These are phyloP conservation scores for Backusella australiensis DNA, from an alignment of 192 early-diverging fungal species.

Conservation along the genomic window DNA sequence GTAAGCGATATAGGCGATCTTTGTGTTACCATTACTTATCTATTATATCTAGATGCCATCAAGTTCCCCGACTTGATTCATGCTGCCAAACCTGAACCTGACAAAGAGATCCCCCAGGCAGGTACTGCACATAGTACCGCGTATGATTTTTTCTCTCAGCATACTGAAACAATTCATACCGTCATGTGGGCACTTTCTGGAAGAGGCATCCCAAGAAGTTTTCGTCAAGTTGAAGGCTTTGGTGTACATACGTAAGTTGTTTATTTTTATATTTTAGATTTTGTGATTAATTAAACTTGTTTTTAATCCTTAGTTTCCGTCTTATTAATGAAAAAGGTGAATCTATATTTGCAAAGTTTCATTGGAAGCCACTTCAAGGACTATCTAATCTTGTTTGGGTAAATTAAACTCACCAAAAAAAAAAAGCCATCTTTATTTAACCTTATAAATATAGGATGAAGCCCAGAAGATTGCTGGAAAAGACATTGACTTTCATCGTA, in stretches of 20 bases:
- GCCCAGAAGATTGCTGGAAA: slow-evolving; percentile 38
- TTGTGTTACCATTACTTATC: not conserved
- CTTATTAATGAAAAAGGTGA: slow-evolving; percentile 44
- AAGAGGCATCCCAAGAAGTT: slow-evolving; percentile 37
- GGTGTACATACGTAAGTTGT: slow-evolving; percentile 39
- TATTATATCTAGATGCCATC: slow-evolving; percentile 27
- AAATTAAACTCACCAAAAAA: not conserved
- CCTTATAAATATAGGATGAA: slow-evolving; percentile 30
- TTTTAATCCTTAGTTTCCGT: slow-evolving; percentile 16
- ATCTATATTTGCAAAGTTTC: slow-evolving; percentile 43
- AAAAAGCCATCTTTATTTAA: not conserved
- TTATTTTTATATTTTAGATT: not conserved
- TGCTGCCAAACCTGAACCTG: slow-evolving; percentile 44
- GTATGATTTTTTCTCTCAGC: slow-evolving; percentile 40
- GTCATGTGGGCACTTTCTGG: slow-evolving; percentile 42
- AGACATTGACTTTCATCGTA: slow-evolving; percentile 43
- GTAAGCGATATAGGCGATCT: not conserved
- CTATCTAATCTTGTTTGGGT: slow-evolving; percentile 24
- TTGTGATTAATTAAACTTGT: not conserved
- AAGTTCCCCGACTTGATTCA: slow-evolving; percentile 38
- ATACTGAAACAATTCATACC: slow-evolving; percentile 41
- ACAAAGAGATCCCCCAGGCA: slow-evolving; percentile 43
- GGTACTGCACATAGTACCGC: slow-evolving; percentile 39
- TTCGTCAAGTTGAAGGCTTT: slow-evolving; percentile 45
- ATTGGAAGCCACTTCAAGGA: slow-evolving; percentile 42